Percentiles rank a stretch among this genome's conserved stretches.
phyloP scores from a whole-genome alignment of 2,329 filamentous ascomycete species.

The Talaromyces piceae region DNA sequence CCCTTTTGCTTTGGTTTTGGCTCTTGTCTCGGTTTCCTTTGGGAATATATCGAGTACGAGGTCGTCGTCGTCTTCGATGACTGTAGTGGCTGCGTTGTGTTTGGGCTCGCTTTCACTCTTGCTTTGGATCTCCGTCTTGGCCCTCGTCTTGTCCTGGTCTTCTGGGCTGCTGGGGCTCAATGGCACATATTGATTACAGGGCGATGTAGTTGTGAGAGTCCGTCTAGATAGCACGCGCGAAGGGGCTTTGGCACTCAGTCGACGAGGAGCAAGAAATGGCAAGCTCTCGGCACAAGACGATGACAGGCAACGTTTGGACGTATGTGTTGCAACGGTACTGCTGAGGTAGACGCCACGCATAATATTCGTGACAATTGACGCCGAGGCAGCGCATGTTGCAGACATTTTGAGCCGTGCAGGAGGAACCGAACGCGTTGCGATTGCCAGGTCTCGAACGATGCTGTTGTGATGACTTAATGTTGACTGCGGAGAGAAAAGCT shows the following conservation, averaged over 20 bases:
- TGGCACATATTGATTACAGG: neutral
- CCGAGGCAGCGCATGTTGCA: neutral
- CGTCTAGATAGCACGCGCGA: neutral
- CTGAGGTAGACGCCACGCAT: neutral
- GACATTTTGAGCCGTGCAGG: neutral
- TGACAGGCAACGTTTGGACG: neutral
- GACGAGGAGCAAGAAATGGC: neutral
- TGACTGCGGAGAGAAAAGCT: too few relatives aligned
- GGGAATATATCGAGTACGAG: neutral
- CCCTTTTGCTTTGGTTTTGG: neutral
- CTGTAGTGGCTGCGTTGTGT: too few relatives aligned
- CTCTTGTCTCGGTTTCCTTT: neutral
- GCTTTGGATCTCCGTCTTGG: neutral
- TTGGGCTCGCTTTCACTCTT: neutral
- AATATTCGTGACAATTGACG: neutral
- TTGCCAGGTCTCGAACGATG: too few relatives aligned
- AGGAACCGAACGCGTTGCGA: too few relatives aligned
- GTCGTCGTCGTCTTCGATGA: neutral
- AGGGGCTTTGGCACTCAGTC: neutral
- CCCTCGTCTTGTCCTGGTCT: neutral
- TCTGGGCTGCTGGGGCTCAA: neutral
- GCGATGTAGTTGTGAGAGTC: neutral
- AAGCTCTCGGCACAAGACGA: neutral
- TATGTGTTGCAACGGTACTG: neutral
- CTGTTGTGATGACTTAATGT: too few relatives aligned